Percentiles rank a stretch among this genome's conserved stretches.
Conservation (phyloP, 2,329 filamentous ascomycete genomes). For the Lecanosticta acicola region DNA sequence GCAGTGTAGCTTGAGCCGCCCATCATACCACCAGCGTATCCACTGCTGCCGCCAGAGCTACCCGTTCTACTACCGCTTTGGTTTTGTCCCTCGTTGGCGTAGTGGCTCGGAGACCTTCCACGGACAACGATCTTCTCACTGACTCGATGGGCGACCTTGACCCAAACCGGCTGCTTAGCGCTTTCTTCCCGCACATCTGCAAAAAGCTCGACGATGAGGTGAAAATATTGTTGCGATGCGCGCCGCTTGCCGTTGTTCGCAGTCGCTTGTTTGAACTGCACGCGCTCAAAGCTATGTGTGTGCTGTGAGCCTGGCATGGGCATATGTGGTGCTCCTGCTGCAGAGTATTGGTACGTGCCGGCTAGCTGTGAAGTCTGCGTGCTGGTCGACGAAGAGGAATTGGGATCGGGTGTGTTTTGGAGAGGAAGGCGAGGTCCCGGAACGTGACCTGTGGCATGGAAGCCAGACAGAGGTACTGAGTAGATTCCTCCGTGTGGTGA, state of each 20-base stretch:
- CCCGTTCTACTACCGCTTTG: conserved; percentile 59
- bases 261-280: conserved; percentile 90
- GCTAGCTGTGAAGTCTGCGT: conserved; percentile 13
- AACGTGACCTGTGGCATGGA: conserved; percentile 33
- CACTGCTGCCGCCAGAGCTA: conserved; percentile 54
- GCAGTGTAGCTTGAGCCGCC: conserved; percentile 2
- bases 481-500: conserved; percentile 34
- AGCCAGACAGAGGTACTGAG: conserved; percentile 33
- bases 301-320: conserved; percentile 27
- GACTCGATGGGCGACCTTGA: conserved; percentile 66
- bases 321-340: conserved; percentile 18
- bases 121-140: conserved; percentile 84
- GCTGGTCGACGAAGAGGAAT: conserved; percentile 10
- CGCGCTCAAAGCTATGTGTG: conserved; percentile 72
- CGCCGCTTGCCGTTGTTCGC: conserved; percentile 89
- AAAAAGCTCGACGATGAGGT: conserved; percentile 79
- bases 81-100: conserved; percentile 43
- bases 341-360: conserved; percentile 16
- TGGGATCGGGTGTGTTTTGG: conserved; percentile 30
- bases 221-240: conserved; percentile 87
- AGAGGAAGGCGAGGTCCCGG: conserved; percentile 40
- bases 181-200: conserved; percentile 55
- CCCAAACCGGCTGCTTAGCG: conserved; percentile 49
- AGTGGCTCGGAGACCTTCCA: conserved; percentile 69
- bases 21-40: conserved; percentile 26